Evolutionary conservation across 306 rosid species (phyloP), one percentile per base, ranked within the genome.

Genomic region (Quercus parvula): DNA sequence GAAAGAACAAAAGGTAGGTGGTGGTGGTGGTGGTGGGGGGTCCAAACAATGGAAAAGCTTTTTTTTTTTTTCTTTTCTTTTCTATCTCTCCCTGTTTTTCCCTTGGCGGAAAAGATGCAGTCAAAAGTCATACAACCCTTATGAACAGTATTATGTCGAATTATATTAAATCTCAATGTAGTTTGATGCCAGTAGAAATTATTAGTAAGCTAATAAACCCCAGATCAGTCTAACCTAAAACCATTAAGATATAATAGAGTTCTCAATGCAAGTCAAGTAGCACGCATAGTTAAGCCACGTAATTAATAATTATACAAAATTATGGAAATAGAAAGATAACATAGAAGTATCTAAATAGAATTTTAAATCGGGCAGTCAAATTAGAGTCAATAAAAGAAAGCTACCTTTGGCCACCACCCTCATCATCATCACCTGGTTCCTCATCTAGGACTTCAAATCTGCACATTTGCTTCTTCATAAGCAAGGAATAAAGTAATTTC

Each of bases 391-490:
- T 67, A 67, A 67, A 67, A n/a, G 22, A 33, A 12, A 56, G 46
- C 81, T 84, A 95, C 99, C 96, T 88, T 83, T 87, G 99, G 78
- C 89, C 97, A 63, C 88, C 86, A 52, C 92, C 74, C 67, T 95
- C 99, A 75, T 95, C 98, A 75, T 95, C 98, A 84, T 95, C 99
- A 51, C 97, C 99, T 0, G 98, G 98, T 74, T 95, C 99, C 87
- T 95, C 99, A 57, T 95, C 99, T 59, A 95, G 88, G 67, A 95
- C 98, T 81, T 95, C 98, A 81, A 95, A 90, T 84, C 99, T 95
- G 89, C 79, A 86, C 71, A 69, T 12, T 7, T 66, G 3, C 49
- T 54, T 35, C 74, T 64, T 67, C 41, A 64, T 38, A 46, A 72
- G 52, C 11, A 74, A 58, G 56, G 46, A 35, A 64, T 25, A 0